phyloP scores from a whole-genome alignment of 73 alveolate species.

The Paramecium sexaurelia region DNA sequence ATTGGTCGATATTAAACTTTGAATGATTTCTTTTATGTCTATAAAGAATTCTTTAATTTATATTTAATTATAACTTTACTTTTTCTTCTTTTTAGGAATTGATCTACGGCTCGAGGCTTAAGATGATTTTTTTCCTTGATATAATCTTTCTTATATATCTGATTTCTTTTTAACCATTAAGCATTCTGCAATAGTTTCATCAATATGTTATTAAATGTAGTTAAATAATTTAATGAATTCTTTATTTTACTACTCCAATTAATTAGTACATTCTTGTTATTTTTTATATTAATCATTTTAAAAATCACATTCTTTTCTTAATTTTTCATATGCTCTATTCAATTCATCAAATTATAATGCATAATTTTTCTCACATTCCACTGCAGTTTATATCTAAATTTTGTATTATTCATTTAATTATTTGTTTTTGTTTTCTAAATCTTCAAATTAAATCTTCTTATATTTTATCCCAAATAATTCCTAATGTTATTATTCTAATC shows the following conservation, averaged over 20 bases:
- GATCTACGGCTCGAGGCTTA: not conserved
- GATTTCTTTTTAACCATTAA: not conserved
- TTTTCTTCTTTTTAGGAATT: slow-evolving; percentile 27
- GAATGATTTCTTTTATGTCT: slow-evolving; percentile 29
- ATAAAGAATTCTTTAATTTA: slow-evolving; percentile 44
- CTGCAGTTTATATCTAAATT: not conserved
- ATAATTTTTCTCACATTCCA: slow-evolving; percentile 29
- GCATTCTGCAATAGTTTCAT: slow-evolving; percentile 40
- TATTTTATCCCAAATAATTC: slow-evolving; percentile 43
- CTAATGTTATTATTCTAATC: slow-evolving; percentile 40
- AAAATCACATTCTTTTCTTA: not conserved
- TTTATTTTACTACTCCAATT: not conserved
- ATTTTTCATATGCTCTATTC: not conserved
- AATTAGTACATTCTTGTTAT: not conserved
- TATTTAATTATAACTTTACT: not conserved
- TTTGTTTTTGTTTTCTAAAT: slow-evolving; percentile 11
- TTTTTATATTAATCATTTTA: not conserved
- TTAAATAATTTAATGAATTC: slow-evolving; percentile 12
- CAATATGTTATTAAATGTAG: not conserved
- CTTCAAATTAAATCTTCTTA: not conserved
- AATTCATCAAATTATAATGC: slow-evolving; percentile 30
- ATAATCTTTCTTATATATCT: slow-evolving; percentile 11
- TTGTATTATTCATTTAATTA: slow-evolving; percentile 22
- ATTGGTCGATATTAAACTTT: slow-evolving; percentile 17
- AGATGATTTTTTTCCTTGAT: slow-evolving; percentile 47